Evolutionary conservation across 164 flowering plant genomes (phyloP), one percentile per base, ranked within the genome.

Genomic region (Aristolochia fimbriata): DNA sequence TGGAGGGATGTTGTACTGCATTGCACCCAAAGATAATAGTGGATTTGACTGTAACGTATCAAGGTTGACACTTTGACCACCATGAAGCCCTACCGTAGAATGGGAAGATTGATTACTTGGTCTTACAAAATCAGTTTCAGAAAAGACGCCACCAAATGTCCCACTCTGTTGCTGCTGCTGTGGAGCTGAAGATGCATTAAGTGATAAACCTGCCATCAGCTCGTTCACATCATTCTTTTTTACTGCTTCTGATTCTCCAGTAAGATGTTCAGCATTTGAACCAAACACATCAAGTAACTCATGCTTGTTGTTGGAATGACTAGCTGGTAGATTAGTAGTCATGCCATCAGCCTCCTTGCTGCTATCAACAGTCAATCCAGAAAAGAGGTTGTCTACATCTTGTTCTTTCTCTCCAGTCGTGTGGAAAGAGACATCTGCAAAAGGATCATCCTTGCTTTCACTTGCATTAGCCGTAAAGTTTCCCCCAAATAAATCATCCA

Each of bases 351-450:
- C 22, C 2, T 52, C 30, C 27, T 52, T 24, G 16, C 16, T 23
- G 15, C 30, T 23, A 52, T 52, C 56, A 52, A 52, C 31, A 23
- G 74, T 68, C 81, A 83, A 74, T n/a, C 96, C 97, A 33, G 90
- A 78, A 68, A 90, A 90, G 43, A 86, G 72, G 75, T 88, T 89
- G 70, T 72, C 79, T 5, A 17, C 76, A 33, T 16, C 27, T 52
- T 66, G 70, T 57, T 76, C 85, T 62, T 52, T 76, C 49, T 58
- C 68, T 45, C 70, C 90, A 58, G 20, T 66, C 14, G 77, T 60
- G 71, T 85, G 93, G 64, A 93, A 93, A 37, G 96, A 90, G 45
- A 93, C 96, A 81, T 79, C 97, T 27, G 96, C 86, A 71, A 93
- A 93, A 15, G 96, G 99, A 58, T 93, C 96, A 59, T 84, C 96